These are phyloP conservation scores for Lipomyces yamadae DNA, from an alignment of 805 yeast genomes.

Conservation along the genomic window DNA sequence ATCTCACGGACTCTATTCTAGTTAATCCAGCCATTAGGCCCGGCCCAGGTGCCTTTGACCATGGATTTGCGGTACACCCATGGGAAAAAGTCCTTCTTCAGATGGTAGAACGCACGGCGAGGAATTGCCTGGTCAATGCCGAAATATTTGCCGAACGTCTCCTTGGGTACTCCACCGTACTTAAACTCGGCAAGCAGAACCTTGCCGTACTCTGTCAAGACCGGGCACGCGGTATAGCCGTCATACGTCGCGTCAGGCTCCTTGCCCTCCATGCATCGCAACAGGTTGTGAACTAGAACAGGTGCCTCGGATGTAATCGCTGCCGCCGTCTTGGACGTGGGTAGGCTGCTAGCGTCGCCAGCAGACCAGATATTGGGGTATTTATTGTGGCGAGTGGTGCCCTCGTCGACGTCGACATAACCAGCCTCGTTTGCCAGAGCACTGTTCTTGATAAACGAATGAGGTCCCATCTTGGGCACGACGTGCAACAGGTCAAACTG, in stretches of 20 bases:
- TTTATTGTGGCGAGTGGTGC: neutral
- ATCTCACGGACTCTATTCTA: neutral
- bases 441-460: neutral
- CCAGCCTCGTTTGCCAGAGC: neutral
- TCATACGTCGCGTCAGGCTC: neutral
- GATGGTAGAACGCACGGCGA: neutral
- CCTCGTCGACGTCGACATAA: neutral
- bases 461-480: neutral
- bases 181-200: neutral
- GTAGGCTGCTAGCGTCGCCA: neutral
- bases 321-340: neutral
- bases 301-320: neutral
- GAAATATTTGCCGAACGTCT: neutral
- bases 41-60: neutral
- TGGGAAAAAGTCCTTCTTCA: neutral
- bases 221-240: neutral
- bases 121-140: conserved; percentile 1
- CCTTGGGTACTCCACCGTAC: neutral
- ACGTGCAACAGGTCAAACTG: neutral
- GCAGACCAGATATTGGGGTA: neutral
- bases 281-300: neutral
- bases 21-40: neutral
- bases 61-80: conserved; percentile 1
- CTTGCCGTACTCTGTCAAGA: conserved; percentile 1
- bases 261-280: neutral